phyloP scores from a whole-genome alignment of 2,329 filamentous ascomycete species.

The Diaporthe sp. region DNA sequence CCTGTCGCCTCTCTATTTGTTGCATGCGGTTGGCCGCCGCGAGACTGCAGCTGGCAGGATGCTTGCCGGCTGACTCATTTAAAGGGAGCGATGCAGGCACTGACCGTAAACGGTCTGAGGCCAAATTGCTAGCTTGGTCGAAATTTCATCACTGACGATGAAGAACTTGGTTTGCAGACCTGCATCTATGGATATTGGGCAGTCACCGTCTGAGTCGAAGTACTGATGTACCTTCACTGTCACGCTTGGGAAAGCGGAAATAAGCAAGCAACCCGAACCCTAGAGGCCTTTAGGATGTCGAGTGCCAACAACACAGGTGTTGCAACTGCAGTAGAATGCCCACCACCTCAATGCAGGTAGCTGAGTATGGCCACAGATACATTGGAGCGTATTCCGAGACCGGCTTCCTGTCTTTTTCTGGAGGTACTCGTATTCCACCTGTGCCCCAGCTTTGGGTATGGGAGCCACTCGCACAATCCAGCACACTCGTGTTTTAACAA shows the following conservation, averaged over 20 bases:
- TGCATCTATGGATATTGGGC: not conserved
- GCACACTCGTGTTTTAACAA: not conserved
- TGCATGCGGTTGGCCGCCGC: not conserved
- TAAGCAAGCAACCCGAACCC: too few relatives aligned
- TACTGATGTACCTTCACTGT: too few relatives aligned
- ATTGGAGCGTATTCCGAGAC: not conserved
- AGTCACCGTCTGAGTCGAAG: not conserved
- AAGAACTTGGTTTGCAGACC: not conserved
- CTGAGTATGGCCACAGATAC: not conserved
- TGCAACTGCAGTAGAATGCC: too few relatives aligned
- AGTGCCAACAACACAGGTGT: too few relatives aligned
- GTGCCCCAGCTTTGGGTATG: too few relatives aligned
- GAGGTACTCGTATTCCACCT: too few relatives aligned
- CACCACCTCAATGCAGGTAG: not conserved
- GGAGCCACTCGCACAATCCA: too few relatives aligned
- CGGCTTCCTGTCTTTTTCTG: too few relatives aligned
- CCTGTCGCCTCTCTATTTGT: not conserved
- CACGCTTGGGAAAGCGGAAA: too few relatives aligned
- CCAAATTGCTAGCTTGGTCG: not conserved
- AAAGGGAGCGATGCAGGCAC: not conserved
- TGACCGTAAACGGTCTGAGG: not conserved
- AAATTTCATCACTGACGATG: not conserved
- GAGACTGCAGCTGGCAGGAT: not conserved
- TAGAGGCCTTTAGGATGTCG: too few relatives aligned
- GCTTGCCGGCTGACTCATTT: slow-evolving; percentile 26